Base-by-base conservation (phyloP, 148 eudicot species). In the Linanthus parryae region DNA sequence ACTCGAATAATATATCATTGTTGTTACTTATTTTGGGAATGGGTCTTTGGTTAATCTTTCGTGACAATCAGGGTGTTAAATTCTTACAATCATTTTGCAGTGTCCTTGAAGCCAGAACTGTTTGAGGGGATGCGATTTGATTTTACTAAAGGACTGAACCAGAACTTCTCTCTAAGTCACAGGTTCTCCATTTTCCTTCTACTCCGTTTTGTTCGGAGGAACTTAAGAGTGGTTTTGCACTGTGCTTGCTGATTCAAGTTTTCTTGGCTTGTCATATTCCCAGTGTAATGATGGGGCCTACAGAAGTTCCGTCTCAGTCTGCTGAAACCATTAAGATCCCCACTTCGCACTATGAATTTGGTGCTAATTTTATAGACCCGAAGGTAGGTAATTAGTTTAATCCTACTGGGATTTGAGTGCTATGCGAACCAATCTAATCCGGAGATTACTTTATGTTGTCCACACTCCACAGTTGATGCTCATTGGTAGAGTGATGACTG, bases 81-180 rank as follows among this genome's bases (percentile, higher is more conserved):
- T n/a, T n/a, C n/a, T n/a, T n/a, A 10, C 11, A 67, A 22, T 44
- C 40, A 36, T 44, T 34, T 68, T 47, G 60, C 88, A 92, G 99
- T 92, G 88, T 79, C 94, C 52, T 58, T 92, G 57, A 92, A 92
- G 88, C 99, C 98, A 11, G 99, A 92, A 54, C 72, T 68, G 20
- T 92, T 92, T 68, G 99, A 92, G 66, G 99, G 99, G 56, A 61
- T 85, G 77, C 96, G 96, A n/a, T 77, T 92, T 68, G 99, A 92
- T 68, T 92, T 82, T 44, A 79, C 79, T 4, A 92, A 76, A 78
- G 89, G 84, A 44, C 82, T 92, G 49, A 87, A 70, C 66, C 96
- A 77, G 14, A 81, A 66, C 21, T 92, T 92, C 62, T 71, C 83
- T n/a, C 83, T 92, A 33, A 87, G 96, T 65, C 99, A 92, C 79